Evolutionary conservation across 148 eudicot genomes (phyloP).

Genomic region (Nyssa sinensis): DNA sequence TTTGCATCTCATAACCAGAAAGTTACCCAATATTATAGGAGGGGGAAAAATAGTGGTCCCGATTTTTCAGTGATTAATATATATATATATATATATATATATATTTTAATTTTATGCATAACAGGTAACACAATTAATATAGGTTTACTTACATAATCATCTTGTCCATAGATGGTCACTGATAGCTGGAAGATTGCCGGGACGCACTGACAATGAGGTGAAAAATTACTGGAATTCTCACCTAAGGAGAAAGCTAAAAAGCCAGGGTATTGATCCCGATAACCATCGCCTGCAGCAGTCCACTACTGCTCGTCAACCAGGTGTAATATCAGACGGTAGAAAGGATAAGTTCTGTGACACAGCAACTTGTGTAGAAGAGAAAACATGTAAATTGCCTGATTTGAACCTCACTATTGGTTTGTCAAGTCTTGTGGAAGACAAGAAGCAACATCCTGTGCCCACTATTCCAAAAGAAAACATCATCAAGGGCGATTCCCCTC

Average conservation of each 20-base stretch:
- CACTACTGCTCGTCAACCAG: neutral
- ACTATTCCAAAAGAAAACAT: neutral
- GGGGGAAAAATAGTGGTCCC: too few relatives aligned
- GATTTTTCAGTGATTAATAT: too few relatives aligned
- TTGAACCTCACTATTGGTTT: neutral
- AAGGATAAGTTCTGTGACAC: neutral
- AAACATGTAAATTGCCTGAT: neutral
- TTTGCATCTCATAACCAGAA: too few relatives aligned
- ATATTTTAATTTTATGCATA: too few relatives aligned
- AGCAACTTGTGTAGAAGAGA: neutral
- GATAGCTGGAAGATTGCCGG: conserved; percentile 35
- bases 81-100: too few relatives aligned
- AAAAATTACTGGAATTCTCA: conserved; percentile 35
- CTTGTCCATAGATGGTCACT: conserved; percentile 26
- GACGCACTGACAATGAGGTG: conserved; percentile 36
- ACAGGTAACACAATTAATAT: too few relatives aligned
- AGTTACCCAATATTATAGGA: too few relatives aligned
- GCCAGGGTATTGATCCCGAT: conserved; percentile 23
- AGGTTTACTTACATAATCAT: too few relatives aligned
- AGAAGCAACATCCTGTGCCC: neutral
- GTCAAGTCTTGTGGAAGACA: neutral
- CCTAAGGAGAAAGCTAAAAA: conserved; percentile 21
- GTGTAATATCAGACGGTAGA: neutral
- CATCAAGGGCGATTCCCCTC: neutral
- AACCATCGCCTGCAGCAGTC: conserved; percentile 12